Percentiles rank a stretch among this genome's conserved stretches.
Evolutionary conservation across 2,329 filamentous ascomycete species (phyloP).

Genomic region (Cladophialophora yegresii): DNA sequence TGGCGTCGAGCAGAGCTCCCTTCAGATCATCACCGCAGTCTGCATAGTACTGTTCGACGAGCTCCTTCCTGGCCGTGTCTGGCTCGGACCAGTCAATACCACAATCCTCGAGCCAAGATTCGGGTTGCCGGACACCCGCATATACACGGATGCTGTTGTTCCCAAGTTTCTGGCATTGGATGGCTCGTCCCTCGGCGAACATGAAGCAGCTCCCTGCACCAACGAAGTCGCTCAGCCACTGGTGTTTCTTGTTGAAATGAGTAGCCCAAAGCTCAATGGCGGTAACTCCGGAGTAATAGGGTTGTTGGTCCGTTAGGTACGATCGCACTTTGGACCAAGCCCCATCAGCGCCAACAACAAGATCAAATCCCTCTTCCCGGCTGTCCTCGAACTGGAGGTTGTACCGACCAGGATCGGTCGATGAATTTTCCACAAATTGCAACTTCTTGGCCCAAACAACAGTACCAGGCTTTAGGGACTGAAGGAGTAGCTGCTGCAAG

Average conservation of each 20-base stretch:
- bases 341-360: conserved; percentile 51
- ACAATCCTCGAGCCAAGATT: conserved; percentile 47
- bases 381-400: conserved; percentile 24
- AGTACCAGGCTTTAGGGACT: conserved; percentile 50
- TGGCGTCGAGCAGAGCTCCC: conserved; percentile 47
- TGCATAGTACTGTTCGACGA: conserved; percentile 44
- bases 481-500: conserved; percentile 50
- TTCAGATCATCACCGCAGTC: conserved; percentile 51
- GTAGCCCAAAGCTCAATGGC: conserved; percentile 49
- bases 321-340: conserved; percentile 45
- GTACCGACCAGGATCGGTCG: conserved; percentile 8
- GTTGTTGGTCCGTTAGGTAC: conserved; percentile 36
- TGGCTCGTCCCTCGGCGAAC: conserved; percentile 46
- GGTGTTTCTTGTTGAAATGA: conserved; percentile 47
- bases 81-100: conserved; percentile 50
- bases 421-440: conserved; percentile 40
- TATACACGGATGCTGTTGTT: conserved; percentile 52
- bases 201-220: conserved; percentile 54
- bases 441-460: conserved; percentile 54
- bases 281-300: conserved; percentile 43
- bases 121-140: conserved; percentile 44
- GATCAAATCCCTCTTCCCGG: conserved; percentile 35
- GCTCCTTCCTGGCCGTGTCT: conserved; percentile 43
- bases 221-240: conserved; percentile 49
- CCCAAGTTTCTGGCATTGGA: conserved; percentile 52